Evolutionary conservation across 768 basidiomycete species (phyloP).

Genomic region (Leccinellum luteum): DNA sequence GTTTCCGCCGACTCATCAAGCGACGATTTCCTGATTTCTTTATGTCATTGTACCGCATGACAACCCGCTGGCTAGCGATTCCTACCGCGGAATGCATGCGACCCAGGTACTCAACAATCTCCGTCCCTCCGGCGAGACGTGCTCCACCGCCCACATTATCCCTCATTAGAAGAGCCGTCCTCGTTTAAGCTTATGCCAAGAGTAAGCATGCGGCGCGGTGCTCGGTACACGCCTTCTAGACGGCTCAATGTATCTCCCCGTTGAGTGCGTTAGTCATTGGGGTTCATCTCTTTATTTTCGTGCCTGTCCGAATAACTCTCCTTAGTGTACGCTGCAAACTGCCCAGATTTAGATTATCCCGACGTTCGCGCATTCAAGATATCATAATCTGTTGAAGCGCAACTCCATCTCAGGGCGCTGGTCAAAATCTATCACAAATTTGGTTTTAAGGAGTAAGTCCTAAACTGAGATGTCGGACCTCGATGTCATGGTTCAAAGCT

Average conservation of each 20-base stretch:
- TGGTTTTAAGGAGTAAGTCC: too few relatives aligned
- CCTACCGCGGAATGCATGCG: neutral
- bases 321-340: neutral
- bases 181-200: neutral
- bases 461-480: too few relatives aligned
- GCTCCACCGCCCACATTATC: neutral
- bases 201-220: neutral
- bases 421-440: too few relatives aligned
- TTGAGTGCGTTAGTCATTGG: neutral
- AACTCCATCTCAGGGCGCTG: too few relatives aligned
- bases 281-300: too few relatives aligned
- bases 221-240: neutral
- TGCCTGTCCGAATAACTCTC: neutral
- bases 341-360: neutral
- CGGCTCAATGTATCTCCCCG: neutral
- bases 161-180: neutral
- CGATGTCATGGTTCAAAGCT: too few relatives aligned
- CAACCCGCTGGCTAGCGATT: too few relatives aligned
- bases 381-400: neutral
- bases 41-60: neutral
- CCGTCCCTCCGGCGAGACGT: neutral
- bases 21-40: neutral
- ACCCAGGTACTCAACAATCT: neutral
- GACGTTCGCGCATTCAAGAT: neutral
- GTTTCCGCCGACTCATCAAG: neutral